Evolutionary conservation across 495 filamentous ascomycete genomes (phyloP).

Genomic region (Aspergillus asperescens): DNA sequence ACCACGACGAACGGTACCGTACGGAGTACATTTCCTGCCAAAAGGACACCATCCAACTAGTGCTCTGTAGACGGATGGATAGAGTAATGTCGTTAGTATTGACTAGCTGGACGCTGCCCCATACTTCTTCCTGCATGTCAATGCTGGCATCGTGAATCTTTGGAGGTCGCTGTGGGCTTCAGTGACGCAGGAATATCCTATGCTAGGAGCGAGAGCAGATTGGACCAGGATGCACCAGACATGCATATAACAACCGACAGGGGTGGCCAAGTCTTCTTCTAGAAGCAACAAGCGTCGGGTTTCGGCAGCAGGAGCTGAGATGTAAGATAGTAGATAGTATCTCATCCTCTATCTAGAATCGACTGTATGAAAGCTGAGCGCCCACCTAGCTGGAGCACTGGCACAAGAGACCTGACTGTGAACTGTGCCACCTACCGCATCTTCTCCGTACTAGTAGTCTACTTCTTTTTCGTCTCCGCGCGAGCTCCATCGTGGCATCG

Average conservation of each 20-base stretch:
- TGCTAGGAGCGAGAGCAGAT: neutral
- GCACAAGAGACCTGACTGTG: too few species aligned
- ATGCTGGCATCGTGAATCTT: neutral
- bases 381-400: too few species aligned
- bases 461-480: neutral
- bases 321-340: neutral
- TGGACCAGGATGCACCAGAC: neutral
- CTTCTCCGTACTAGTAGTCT: neutral
- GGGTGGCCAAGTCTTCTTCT: slow-evolving; percentile 1
- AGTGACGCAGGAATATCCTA: slow-evolving; percentile 1
- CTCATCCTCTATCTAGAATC: neutral
- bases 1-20: slow-evolving; percentile 3
- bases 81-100: slow-evolving; percentile 1
- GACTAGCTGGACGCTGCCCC: neutral
- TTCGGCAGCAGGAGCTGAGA: too few species aligned
- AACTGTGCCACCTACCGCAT: neutral
- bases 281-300: slow-evolving; percentile 9
- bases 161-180: neutral
- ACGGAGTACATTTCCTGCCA: slow-evolving; percentile 1
- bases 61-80: slow-evolving; percentile 1
- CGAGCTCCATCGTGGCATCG: neutral
- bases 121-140: slow-evolving; percentile 3
- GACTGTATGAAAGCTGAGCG: too few species aligned
- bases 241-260: neutral
- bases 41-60: neutral